phyloP scores from a whole-genome alignment of 352 stramenopile species.

The Elongisporangium undulatum region DNA sequence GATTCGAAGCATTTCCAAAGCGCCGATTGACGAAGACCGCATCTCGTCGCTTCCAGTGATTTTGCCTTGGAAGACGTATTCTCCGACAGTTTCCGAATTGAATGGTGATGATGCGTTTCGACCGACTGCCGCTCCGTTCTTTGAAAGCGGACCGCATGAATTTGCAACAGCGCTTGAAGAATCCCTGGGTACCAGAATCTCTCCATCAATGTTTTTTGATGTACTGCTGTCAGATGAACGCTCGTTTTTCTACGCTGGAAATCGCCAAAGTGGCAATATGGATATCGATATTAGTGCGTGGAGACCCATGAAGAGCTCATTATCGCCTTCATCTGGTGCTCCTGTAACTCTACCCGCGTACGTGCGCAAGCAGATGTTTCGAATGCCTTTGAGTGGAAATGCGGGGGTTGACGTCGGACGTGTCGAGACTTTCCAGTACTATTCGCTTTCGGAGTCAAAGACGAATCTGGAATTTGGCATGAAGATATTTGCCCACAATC shows the following conservation, averaged over 20 bases:
- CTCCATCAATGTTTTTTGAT: constrained; percentile 49
- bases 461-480: constrained; percentile 56
- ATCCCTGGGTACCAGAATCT: constrained; percentile 31
- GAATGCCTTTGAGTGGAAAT: constrained; percentile 49
- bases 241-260: constrained; percentile 35
- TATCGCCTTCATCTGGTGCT: constrained; percentile 5
- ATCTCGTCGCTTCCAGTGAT: constrained; percentile 30
- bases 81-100: background rate
- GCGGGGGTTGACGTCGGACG: constrained; percentile 35
- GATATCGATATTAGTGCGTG: constrained; percentile 62
- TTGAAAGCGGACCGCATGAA: constrained; percentile 30
- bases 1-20: constrained; percentile 26
- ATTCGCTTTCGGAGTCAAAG: constrained; percentile 27
- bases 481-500: constrained; percentile 47
- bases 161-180: constrained; percentile 50
- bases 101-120: background rate
- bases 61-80: constrained; percentile 36
- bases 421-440: constrained; percentile 62
- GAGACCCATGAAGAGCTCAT: constrained; percentile 13
- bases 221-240: constrained; percentile 50
- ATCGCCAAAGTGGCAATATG: constrained; percentile 40
- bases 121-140: constrained; percentile 33
- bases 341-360: constrained; percentile 5
- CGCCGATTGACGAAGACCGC: constrained; percentile 17
- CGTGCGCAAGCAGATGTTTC: constrained; percentile 53